Evolutionary conservation across 1,284 basidiomycete genomes (phyloP), one percentile per base, ranked within the genome.

Genomic region (Boletellus deceptivus): DNA sequence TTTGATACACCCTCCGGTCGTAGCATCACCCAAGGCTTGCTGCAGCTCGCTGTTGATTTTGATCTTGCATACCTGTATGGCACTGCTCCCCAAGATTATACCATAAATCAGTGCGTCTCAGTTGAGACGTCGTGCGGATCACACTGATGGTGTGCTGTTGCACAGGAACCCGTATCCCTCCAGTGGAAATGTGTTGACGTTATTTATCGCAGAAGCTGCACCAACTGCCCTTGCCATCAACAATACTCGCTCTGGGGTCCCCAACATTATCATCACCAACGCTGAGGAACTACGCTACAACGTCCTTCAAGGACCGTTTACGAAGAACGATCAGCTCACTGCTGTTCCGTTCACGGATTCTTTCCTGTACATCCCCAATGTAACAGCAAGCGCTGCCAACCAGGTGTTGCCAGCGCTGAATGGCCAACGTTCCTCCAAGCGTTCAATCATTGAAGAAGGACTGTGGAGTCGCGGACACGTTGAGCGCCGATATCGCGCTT

Each of bases 261-360:
- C 85, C n/a, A 83, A 79, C 56, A 69, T 90, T 53, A 81, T 90
- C 64, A 79, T 93, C 54, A 75, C 77, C 46, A 87, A 91, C 68
- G 82, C 86, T 2, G 91, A 86, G 16, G 83, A 76, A n/a, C 76
- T 86, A 60, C 80, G 91, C 43, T 92, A 86, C 70, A 84, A 91
- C 59, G 65, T 93, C 39, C 82, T 79, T 62, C 55, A 73, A 2
- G 90, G 89, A 1, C 56, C 79, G 3, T 92, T 92, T 70, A 86
- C 84, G 40, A 81, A 81, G 62, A 90, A 92, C 65, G 89, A 92
- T 65, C 83, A 90, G 64, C 75, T 90, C 22, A 88, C 86, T 0
- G 77, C 80, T 0, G 83, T 79, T 16, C 86, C 86, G 1, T 91
- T 84, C 61, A 58, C 68, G 0, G 79, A 89, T 59, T 49, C 71